A percentile compares a stretch with the other conserved stretches of the same genome.
phyloP scores from a whole-genome alignment of 2,329 filamentous ascomycete species.

The Trichoderma guizhouense region DNA sequence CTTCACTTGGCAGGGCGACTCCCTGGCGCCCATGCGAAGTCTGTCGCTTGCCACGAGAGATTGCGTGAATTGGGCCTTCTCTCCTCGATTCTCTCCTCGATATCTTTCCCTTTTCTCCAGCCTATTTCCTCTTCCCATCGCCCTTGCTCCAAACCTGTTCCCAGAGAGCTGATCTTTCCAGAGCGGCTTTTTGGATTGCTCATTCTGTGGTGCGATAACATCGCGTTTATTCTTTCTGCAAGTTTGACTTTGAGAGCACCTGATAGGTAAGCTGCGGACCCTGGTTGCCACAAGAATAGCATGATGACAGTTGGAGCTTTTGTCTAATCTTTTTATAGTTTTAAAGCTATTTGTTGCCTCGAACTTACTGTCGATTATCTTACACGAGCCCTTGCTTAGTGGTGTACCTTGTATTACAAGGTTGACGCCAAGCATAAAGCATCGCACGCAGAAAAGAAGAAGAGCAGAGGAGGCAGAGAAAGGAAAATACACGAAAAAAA shows the following conservation, averaged over 20 bases:
- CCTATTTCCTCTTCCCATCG: background rate
- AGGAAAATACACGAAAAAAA: background rate
- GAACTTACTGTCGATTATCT: background rate
- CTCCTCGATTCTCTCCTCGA: background rate
- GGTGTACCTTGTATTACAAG: background rate
- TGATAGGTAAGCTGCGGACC: background rate
- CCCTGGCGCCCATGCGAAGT: background rate
- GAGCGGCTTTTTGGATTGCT: background rate
- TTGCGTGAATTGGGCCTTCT: background rate
- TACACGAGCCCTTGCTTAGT: background rate
- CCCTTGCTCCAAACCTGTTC: background rate
- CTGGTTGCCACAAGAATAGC: background rate
- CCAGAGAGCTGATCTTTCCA: background rate
- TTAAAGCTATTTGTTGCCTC: background rate
- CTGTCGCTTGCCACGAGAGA: slow-evolving; percentile 11
- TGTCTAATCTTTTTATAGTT: background rate
- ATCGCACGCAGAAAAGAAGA: background rate
- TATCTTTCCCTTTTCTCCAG: background rate
- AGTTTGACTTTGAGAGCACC: background rate
- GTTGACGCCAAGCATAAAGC: background rate
- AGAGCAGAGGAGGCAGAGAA: background rate
- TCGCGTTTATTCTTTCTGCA: background rate
- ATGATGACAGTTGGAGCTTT: background rate
- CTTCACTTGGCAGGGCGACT: background rate
- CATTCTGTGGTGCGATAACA: background rate